Evolutionary conservation across 2,329 filamentous ascomycete genomes (phyloP).

Genomic region (Colletotrichum tropicicola): DNA sequence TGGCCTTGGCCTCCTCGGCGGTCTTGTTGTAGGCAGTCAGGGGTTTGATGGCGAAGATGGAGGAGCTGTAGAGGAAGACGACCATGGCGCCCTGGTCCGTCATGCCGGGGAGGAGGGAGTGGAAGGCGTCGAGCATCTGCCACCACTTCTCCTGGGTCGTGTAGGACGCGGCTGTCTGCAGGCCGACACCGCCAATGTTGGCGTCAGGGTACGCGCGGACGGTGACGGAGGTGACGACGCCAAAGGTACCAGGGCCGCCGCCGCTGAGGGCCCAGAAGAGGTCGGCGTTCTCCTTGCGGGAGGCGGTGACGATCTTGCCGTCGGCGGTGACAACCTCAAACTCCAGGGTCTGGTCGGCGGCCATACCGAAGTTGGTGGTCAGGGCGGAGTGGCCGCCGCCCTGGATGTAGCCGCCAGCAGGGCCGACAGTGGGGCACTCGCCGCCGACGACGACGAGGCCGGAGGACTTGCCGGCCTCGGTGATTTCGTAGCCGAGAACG

Average conservation of each 20-base stretch:
- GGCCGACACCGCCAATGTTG: constrained; percentile 50
- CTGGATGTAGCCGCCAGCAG: constrained; percentile 68
- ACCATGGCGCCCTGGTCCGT: constrained; percentile 59
- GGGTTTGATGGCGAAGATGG: constrained; percentile 55
- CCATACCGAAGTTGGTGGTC: constrained; percentile 63
- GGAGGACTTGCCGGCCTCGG: constrained; percentile 17
- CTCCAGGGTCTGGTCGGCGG: constrained; percentile 66
- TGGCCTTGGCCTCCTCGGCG: constrained; percentile 47
- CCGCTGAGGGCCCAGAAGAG: constrained; percentile 72
- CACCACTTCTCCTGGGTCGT: constrained; percentile 53
- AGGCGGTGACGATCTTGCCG: constrained; percentile 59
- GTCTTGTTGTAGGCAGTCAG: constrained; percentile 58
- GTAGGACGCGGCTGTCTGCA: constrained; percentile 39
- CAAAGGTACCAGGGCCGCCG: constrained; percentile 68
- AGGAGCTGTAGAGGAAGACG: constrained; percentile 57
- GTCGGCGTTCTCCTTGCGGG: constrained; percentile 56
- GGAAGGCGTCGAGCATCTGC: constrained; percentile 54
- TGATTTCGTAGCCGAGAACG: constrained; percentile 56
- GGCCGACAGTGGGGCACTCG: constrained; percentile 61
- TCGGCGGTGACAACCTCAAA: constrained; percentile 63
- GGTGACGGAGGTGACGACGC: constrained; percentile 64
- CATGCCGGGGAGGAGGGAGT: constrained; percentile 50
- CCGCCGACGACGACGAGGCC: constrained; percentile 52
- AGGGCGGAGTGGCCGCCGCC: constrained; percentile 68
- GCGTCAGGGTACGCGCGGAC: constrained; percentile 57